Evolutionary conservation across 768 basidiomycete species (phyloP).

Genomic region (Naganishia antarctica): DNA sequence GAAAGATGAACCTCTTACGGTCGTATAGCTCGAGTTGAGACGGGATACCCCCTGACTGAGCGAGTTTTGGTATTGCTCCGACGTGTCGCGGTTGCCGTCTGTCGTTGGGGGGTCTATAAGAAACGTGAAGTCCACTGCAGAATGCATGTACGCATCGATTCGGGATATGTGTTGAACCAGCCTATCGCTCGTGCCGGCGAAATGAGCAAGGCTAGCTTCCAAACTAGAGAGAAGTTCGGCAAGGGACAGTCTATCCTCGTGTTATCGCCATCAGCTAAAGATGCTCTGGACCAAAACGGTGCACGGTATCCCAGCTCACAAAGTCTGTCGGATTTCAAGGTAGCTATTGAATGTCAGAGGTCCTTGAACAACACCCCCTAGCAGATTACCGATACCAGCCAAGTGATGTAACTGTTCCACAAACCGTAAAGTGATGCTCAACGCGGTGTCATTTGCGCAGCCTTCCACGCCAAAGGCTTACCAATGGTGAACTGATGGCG

Average conservation of each 20-base stretch:
- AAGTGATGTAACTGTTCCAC: slow-evolving; percentile 47
- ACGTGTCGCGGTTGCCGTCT: not conserved
- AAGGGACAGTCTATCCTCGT: too few species aligned
- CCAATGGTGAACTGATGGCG: slow-evolving; percentile 33
- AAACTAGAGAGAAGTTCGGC: slow-evolving; percentile 36
- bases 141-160: slow-evolving; percentile 22
- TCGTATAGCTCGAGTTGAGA: not conserved
- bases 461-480: not conserved
- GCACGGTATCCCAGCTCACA: slow-evolving; percentile 4
- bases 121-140: slow-evolving; percentile 4
- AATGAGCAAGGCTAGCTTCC: slow-evolving; percentile 25
- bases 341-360: slow-evolving; percentile 36
- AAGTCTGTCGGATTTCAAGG: slow-evolving; percentile 36
- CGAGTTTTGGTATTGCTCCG: not conserved
- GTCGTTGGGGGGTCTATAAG: not conserved
- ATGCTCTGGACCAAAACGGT: not conserved
- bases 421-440: not conserved
- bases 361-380: slow-evolving; percentile 37
- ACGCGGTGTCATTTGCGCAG: too few species aligned
- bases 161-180: slow-evolving; percentile 9
- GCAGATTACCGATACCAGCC: slow-evolving; percentile 43
- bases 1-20: not conserved
- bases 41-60: not conserved
- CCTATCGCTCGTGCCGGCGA: slow-evolving; percentile 14
- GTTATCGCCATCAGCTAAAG: too few species aligned